These are phyloP conservation scores for Leptographium flavum DNA, from an alignment of 2,329 filamentous ascomycete genomes.

Conservation along the genomic window DNA sequence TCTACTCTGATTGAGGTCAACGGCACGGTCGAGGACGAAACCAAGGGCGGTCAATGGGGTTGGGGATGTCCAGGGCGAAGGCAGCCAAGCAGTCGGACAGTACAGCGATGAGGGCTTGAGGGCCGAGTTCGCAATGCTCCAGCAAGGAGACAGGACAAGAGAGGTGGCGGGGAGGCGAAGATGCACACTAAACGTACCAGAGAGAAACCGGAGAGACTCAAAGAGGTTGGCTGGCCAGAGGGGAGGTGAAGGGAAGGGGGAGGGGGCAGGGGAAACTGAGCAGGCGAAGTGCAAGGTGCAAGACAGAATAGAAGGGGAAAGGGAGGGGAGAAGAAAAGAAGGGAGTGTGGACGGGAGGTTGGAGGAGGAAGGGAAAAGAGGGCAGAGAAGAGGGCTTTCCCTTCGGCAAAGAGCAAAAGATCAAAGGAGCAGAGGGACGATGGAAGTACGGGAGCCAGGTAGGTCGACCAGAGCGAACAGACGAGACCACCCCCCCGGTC, in stretches of 20 bases:
- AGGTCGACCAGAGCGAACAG: constrained; percentile 12
- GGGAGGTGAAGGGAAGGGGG: constrained; percentile 11
- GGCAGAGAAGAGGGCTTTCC: constrained; percentile 8
- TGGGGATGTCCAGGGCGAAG: background rate
- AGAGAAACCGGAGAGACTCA: constrained; percentile 16
- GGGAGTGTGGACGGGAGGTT: constrained; percentile 8
- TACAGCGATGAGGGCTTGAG: too few relatives aligned
- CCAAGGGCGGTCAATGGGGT: background rate
- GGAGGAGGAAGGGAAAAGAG: constrained; percentile 8
- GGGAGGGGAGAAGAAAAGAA: constrained; percentile 4
- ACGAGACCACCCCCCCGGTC: constrained; percentile 10
- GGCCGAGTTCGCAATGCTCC: background rate
- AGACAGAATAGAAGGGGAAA: constrained; percentile 9
- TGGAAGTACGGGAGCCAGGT: constrained; percentile 7
- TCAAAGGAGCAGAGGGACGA: constrained; percentile 9
- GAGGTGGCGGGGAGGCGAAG: constrained; percentile 2
- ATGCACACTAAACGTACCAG: background rate
- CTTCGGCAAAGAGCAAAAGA: constrained; percentile 3
- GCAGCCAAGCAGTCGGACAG: background rate
- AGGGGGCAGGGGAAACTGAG: constrained; percentile 6
- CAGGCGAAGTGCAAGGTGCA: constrained; percentile 5
- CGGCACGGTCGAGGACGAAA: background rate
- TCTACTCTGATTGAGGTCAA: background rate
- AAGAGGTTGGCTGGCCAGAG: constrained; percentile 15
- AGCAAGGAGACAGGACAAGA: constrained; percentile 16